Base-by-base conservation (phyloP, 495 filamentous ascomycete genomes). In the Elaphomyces granulatus region DNA sequence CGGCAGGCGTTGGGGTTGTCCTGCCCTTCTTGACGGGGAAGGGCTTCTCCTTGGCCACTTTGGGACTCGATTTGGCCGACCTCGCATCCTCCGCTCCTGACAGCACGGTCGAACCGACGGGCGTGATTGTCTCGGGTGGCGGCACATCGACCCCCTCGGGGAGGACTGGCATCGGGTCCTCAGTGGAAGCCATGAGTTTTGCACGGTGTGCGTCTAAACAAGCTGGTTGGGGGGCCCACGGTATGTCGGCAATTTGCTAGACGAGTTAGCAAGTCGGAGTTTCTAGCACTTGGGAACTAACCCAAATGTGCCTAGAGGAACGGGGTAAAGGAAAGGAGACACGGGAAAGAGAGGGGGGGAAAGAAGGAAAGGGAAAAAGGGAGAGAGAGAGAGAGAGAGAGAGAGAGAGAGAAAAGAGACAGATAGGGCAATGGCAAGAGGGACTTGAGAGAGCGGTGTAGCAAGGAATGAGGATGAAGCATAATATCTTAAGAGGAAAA, bases 141-240 rank as follows among this genome's bases (percentile, higher is more conserved):
- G 49, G 52, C 34, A 48, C 46, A 16, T 66, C 60, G 37, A 8
- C 58, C 55, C 1, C 45, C 36, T 42, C 60, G 46, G 19, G 45
- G 19, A 47, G 38, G 19, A 17, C 32, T 37, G 56, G 37, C 14
- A 62, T 35, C 14, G 62, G 54, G 34, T 63, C 62, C 35, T 63
- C 62, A 15, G 51, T 58, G 2, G 62, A 60, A n/a, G 60, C 51
- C 62, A 66, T 66, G n/a, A n/a, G n/a, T n/a, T n/a, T n/a, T n/a
- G n/a, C n/a, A n/a, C n/a, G n/a, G n/a, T n/a, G n/a, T n/a, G n/a
- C n/a, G n/a, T n/a, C n/a, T 12, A 12, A 6, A 28, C 6, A 12
- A 28, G 6, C 23, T 28, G 12, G 12, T 28, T 6, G 23, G 23
- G 12, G 23, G 12, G 23, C 23, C 23, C 12, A 28, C 12, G 15